Evolutionary conservation across 257 asterid species (phyloP).

Genomic region (Ilex asprella): DNA sequence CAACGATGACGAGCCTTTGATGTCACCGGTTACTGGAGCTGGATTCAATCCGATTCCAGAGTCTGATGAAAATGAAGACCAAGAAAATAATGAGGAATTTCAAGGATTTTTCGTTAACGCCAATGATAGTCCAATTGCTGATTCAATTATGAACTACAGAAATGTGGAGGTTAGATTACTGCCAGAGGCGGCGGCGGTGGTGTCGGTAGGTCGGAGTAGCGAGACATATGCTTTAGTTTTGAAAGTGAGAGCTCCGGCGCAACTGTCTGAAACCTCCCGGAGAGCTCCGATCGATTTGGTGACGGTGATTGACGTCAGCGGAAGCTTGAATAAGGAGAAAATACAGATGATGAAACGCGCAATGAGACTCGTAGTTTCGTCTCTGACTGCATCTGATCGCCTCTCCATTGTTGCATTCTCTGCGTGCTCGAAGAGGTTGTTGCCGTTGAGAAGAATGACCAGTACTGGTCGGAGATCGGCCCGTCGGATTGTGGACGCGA

Average conservation of each 20-base stretch:
- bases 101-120: slow-evolving; percentile 49
- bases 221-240: slow-evolving; percentile 66
- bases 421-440: slow-evolving; percentile 67
- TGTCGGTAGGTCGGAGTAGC: slow-evolving; percentile 56
- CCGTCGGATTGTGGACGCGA: slow-evolving; percentile 78
- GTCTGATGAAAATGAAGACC: slow-evolving; percentile 55
- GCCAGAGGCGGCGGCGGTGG: slow-evolving; percentile 70
- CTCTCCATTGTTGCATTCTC: slow-evolving; percentile 91
- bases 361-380: slow-evolving; percentile 65
- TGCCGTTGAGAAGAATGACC: slow-evolving; percentile 82
- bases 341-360: slow-evolving; percentile 61
- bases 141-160: slow-evolving; percentile 3
- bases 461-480: slow-evolving; percentile 68
- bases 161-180: slow-evolving; percentile 45
- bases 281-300: slow-evolving; percentile 84
- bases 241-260: slow-evolving; percentile 62
- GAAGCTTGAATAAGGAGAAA: slow-evolving; percentile 48
- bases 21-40: slow-evolving; percentile 61
- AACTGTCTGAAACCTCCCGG: slow-evolving; percentile 17
- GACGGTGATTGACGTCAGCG: slow-evolving; percentile 65
- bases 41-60: slow-evolving; percentile 83
- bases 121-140: slow-evolving; percentile 19
- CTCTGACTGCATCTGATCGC: slow-evolving; percentile 76
- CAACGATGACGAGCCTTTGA: slow-evolving; percentile 85
- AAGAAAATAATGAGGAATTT: slow-evolving; percentile 67